Evolutionary conservation across 2,329 filamentous ascomycete genomes (phyloP), one percentile per base, ranked within the genome.

Genomic region (Diaporthe vexans): DNA sequence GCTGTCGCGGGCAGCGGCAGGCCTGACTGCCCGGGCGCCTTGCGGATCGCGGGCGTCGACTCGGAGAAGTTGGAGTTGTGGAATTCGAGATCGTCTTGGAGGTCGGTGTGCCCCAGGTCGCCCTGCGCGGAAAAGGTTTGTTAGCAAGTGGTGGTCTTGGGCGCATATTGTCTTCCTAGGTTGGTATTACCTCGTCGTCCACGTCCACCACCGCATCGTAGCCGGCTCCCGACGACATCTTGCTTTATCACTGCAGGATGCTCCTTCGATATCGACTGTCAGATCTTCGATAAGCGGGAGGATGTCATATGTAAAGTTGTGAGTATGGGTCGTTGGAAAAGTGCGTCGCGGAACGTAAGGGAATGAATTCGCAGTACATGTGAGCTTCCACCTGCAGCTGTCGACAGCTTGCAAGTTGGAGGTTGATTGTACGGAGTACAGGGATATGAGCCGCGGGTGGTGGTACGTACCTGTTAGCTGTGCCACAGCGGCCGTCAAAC

Each of bases 161-260:
- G 48, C 48, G 48, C 48, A 24, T 2, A 11, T 13, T 52, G n/a
- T 13, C 9, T 54, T 21, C 19, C 7, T 3, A 24, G 71, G 74
- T 13, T 46, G 48, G 85, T 13, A n/a, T 77, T 86, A 97, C 95
- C 90, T 98, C 97, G 81, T 97, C 94, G 83, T 99, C 97, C 73
- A 98, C 93, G 81, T 99, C 97, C 75, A 99, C 97, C 78, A 99
- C 96, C 76, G 97, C 97, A 87, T 99, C 97, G 84, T 99, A 99
- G 79, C 95, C 95, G 81, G 94, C 90, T 83, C 94, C 94, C 83
- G 94, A 94, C 74, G 94, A 91, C 94, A 95, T 95, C 21, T 59
- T 73, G 72, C 48, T 33, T 69, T 40, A 48, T 43, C 24, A 40
- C 46, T 71, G n/a, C 26, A 19, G 43, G 24, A 8, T 24, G 21